Base-by-base conservation (phyloP, 352 stramenopile species). In the Globisporangium spiculum region DNA sequence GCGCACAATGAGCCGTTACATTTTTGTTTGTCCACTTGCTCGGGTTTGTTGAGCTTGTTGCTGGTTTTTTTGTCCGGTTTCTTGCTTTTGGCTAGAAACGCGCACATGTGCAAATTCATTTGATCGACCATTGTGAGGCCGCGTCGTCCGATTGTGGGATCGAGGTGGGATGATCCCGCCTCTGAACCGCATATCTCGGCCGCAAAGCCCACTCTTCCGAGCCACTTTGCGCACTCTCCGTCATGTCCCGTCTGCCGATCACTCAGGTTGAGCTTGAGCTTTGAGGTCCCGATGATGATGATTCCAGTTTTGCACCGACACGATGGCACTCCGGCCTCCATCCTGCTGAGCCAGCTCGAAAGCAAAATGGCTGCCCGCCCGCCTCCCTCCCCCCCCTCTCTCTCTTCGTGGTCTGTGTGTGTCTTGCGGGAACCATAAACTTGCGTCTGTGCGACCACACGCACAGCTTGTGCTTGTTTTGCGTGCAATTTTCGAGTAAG, bases 121-220 rank as follows among this genome's bases (percentile, higher is more conserved):
- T 50, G 44, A n/a, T 50, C 16, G 44, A 50, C 44, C 16, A 22
- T 20, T 48, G 41, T 48, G 12, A 48, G 41, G 16, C 14, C 41
- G 18, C 16, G 12, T 50, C 44, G 44, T 22, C 44, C 44, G 44
- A 22, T 50, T 22, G 44, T 50, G 44, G 3, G 18, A 50, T 0
- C 4, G 18, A 50, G 44, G 44, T 50, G 44, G 44, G 44, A 50
- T 50, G 44, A 50, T 50, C 44, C 41, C 41, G 44, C 16, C 16
- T 50, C 53, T 36, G 53, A 58, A 58, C 53, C 36, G 53, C 53
- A 58, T 58, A 58, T 58, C 53, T 57, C 53, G 53, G 53, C 53
- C 53, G 26, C 27, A 58, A 36, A 36, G 18, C 26, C 53, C 24
- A 58, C 53, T 36, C 8, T 34, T 34, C 24, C 14, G 53, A n/a